phyloP scores from a whole-genome alignment of 106 monocot species.

The Vanilla planifolia region DNA sequence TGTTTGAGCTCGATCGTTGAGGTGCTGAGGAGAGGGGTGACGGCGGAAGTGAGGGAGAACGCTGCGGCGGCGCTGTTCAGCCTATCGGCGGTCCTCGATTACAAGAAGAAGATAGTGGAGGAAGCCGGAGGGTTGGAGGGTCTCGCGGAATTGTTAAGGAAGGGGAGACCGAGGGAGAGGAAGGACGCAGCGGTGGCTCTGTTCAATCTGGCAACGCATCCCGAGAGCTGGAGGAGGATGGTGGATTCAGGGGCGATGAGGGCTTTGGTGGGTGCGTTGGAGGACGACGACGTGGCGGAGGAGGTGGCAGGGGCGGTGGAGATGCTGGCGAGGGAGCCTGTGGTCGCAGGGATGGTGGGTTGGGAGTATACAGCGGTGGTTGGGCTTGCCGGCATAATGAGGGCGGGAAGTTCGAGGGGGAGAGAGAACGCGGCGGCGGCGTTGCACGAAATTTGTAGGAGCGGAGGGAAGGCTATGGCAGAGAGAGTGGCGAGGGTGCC shows the following conservation, averaged over 20 bases:
- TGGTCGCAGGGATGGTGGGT: conserved; percentile 19
- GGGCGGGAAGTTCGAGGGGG: conserved; percentile 40
- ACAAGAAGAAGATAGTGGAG: conserved; percentile 49
- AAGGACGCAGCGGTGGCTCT: conserved; percentile 76
- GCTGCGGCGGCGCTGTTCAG: conserved; percentile 80
- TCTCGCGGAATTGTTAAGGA: conserved; percentile 30
- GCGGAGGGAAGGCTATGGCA: conserved; percentile 21
- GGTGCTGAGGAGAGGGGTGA: conserved; percentile 45
- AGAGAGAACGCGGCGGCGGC: conserved; percentile 65
- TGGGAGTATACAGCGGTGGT: conserved; percentile 18
- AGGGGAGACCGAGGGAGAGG: conserved; percentile 54
- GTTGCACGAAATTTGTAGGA: conserved; percentile 48
- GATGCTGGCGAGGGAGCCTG: conserved; percentile 35
- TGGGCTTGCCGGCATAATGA: conserved; percentile 44
- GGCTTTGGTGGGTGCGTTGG: conserved; percentile 37
- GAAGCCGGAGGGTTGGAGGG: conserved; percentile 47
- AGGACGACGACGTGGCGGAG: conserved; percentile 48
- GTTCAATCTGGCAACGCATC: conserved; percentile 59
- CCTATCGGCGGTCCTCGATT: conserved; percentile 61
- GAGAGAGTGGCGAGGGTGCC: conserved; percentile 20
- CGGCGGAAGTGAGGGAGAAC: conserved; percentile 60
- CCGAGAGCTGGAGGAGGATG: conserved; percentile 34
- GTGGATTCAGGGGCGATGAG: conserved; percentile 37
- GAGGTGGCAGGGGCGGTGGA: conserved; percentile 71
- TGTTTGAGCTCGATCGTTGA: conserved; percentile 48